A percentile compares a stretch with the other conserved stretches of the same genome.
phyloP scores from a whole-genome alignment of 441 rosid genomes.

The Croton laevigatus region DNA sequence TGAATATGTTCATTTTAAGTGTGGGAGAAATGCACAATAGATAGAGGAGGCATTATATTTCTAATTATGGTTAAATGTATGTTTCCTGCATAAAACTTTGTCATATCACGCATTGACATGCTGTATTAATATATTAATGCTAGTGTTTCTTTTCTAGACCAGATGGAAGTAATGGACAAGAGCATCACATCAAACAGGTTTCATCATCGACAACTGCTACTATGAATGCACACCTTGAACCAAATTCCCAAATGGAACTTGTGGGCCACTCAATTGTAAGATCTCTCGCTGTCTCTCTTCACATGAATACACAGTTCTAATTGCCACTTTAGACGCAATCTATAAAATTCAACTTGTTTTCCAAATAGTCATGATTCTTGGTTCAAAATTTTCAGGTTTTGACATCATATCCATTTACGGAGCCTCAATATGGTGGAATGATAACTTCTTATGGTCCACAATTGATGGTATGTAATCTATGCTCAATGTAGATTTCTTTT shows the following conservation, averaged over 20 bases:
- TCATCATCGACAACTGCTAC: constrained; percentile 25
- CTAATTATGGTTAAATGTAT: not conserved
- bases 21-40: not conserved
- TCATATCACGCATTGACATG: not conserved
- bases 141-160: constrained; percentile 25
- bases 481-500: not conserved
- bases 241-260: constrained; percentile 54
- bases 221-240: constrained; percentile 36
- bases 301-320: not conserved
- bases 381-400: constrained; percentile 45
- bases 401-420: constrained; percentile 48
- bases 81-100: not conserved
- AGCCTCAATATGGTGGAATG: constrained; percentile 47
- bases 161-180: constrained; percentile 44
- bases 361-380: not conserved
- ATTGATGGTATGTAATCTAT: constrained; percentile 39
- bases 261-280: constrained; percentile 66
- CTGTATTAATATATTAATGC: constrained; percentile 17
- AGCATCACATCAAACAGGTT: constrained; percentile 28
- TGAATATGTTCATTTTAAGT: not conserved
- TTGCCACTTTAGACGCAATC: not conserved
- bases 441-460: constrained; percentile 44
- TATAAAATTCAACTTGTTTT: not conserved
- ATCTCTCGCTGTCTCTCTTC: not conserved
- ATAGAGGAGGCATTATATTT: no score